phyloP scores from a whole-genome alignment of 225 moss, liverwort and hornwort species.

The Sphagnum contortum region DNA sequence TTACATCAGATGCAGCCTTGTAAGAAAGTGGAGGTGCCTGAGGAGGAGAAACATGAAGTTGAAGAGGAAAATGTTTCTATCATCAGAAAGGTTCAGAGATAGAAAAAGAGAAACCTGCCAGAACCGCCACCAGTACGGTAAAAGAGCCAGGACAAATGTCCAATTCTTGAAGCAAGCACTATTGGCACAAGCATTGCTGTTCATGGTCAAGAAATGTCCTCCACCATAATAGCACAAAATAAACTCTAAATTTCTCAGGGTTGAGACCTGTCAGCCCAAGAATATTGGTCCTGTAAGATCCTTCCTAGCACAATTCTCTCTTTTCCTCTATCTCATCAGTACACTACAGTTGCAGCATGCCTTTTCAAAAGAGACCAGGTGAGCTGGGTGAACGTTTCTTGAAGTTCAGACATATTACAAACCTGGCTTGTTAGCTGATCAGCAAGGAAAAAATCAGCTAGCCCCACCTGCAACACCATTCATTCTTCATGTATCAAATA shows the following conservation, averaged over 20 bases:
- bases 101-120: constrained; percentile 31
- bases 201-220: constrained; percentile 36
- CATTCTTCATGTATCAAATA: not conserved
- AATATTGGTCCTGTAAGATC: too few species aligned
- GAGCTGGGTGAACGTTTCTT: too few species aligned
- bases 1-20: not conserved
- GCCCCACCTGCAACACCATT: constrained; percentile 44
- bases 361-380: too few species aligned
- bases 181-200: constrained; percentile 39
- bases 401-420: not conserved
- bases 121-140: constrained; percentile 62
- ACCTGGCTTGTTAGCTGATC: constrained; percentile 81
- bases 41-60: not conserved
- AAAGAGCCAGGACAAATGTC: constrained; percentile 49
- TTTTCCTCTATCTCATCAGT: not conserved
- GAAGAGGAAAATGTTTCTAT: not conserved
- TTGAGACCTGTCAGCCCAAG: constrained; percentile 30
- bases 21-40: too few species aligned
- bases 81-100: too few species aligned
- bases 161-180: constrained; percentile 42
- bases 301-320: too few species aligned
- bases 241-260: constrained; percentile 52
- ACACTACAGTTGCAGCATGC: not conserved
- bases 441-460: constrained; percentile 70
- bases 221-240: constrained; percentile 58